Base-by-base conservation (phyloP, 495 filamentous ascomycete species). In the Terfezia boudieri region DNA sequence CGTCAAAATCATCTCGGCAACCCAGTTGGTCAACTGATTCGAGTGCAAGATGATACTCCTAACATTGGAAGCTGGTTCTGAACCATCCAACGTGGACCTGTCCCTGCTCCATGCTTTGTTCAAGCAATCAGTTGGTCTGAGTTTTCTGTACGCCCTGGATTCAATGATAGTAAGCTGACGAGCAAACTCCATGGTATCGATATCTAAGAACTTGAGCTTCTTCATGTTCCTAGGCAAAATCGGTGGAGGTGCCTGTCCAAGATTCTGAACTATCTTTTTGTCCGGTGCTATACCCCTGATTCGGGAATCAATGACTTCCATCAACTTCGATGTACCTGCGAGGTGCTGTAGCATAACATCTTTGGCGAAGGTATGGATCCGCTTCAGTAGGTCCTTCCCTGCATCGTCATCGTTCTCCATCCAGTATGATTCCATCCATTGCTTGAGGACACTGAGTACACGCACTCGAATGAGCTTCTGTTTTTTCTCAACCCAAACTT, bases 191-290 rank as follows among this genome's bases (percentile, higher is more conserved):
- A 82, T 83, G 11, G 84, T 80, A 63, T 98, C 90, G 55, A 98
- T 95, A 64, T 98, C 92, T 52, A 96, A 74, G 70, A 98, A 96
- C 68, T 95, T 98, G 58, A 98, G 78, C 66, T 94, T 96, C 79
- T 90, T 95, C 86, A 96, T 94, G 67, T 94, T 94, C 76, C 94
- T 95, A 0, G 90, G 90, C 63, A 95, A 78, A 60, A 96, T 95
- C 10, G 90, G 86, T 49, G 82, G 71, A 9, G 90, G 90, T 1
- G 82, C 77, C 35, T 84, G 77, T 63, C 76, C 84, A 59, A 89
- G 74, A 8, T 87, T 95, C 37, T 83, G 81, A 41, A 96, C 81
- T 51, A 83, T 77, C 62, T 90, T 93, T 12, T 78, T 78, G n/a
- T 82, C 81, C 7, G 78, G 81, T 54, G 96, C 90, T 62, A 92